phyloP scores from a whole-genome alignment of 306 rosid species.

The Potentilla sterilis region DNA sequence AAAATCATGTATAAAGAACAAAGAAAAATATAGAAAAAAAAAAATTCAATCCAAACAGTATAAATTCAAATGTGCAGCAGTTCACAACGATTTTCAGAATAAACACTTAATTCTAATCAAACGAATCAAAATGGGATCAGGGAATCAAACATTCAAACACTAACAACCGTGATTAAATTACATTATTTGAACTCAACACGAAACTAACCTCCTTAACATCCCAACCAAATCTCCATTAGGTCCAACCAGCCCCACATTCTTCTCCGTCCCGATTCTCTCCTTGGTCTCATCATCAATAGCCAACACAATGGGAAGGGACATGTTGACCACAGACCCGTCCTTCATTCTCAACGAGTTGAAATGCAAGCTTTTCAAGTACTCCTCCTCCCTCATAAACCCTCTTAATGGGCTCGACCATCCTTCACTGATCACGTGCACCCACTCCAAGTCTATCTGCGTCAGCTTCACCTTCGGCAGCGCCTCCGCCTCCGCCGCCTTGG shows the following conservation, averaged over 20 bases:
- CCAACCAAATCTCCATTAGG: conserved; percentile 71
- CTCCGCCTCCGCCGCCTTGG: conserved; percentile 49
- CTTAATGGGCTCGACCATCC: conserved; percentile 94
- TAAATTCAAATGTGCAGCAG: not conserved
- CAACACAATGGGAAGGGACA: conserved; percentile 94
- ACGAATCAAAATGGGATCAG: not conserved
- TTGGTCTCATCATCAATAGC: conserved; percentile 77
- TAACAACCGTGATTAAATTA: not conserved
- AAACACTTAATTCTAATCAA: not conserved
- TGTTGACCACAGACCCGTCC: conserved; percentile 73
- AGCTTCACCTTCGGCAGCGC: conserved; percentile 57
- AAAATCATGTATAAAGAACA: not conserved
- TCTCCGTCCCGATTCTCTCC: conserved; percentile 50
- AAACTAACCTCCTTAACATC: conserved; percentile 69
- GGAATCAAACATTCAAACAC: conserved; percentile 17
- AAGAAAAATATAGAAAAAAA: not conserved
- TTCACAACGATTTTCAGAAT: not conserved
- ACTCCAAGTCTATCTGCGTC: conserved; percentile 75
- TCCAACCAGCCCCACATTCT: conserved; percentile 61
- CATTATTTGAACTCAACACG: not conserved
- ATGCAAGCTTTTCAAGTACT: conserved; percentile 91
- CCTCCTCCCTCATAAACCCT: conserved; percentile 93
- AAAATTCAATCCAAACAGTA: not conserved
- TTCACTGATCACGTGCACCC: conserved; percentile 90
- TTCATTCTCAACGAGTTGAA: conserved; percentile 65